Evolutionary conservation across 139 green algal species (phyloP), one percentile per base, ranked within the genome.

Genomic region (Picochlorum costavermella): DNA sequence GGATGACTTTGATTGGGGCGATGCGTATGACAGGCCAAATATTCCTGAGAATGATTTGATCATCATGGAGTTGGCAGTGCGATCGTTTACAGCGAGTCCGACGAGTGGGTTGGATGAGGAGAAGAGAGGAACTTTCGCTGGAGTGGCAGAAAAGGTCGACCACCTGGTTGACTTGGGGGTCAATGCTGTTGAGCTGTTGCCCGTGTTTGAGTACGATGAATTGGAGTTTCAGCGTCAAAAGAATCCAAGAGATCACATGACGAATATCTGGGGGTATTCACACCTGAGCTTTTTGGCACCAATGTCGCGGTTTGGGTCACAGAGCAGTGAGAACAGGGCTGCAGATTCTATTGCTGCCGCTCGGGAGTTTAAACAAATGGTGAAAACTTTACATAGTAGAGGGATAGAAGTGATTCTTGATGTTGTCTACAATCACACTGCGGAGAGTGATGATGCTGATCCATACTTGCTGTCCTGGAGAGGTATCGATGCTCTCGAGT

Each of bases 381-480:
- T 96, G 9, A 77, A 78, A 56, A 60, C 63, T 49, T 75, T 95
- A 46, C 89, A 96, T 48, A 69, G 46, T 0, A 69, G 69, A 3
- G 86, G 86, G 48, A 91, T 96, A 62, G 81, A 95, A 66, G 90
- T 96, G 20, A 85, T 96, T 44, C 63, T 96, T 50, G 90, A 96
- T 57, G 89, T 96, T 23, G 90, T 96, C 55, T 96, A 95, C 85
- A 96, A 96, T 74, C 90, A 96, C 83, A 96, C 90, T 0, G 83
- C 68, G 0, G 90, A 96, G 73, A 83, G 77, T 65, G 83, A 60
- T 53, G 89, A 96, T 72, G 71, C 85, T 45, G 81, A 90, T 62
- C 83, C 86, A 1, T 95, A 93, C 77, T 26, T 75, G 9, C 56
- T 90, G 14, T 84, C 69, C 28, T 88, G 84, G 68, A 69, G 86